Percentiles rank a stretch among this genome's conserved stretches.
Conservation (phyloP, 306 rosid species). For the Glycine latifolia region DNA sequence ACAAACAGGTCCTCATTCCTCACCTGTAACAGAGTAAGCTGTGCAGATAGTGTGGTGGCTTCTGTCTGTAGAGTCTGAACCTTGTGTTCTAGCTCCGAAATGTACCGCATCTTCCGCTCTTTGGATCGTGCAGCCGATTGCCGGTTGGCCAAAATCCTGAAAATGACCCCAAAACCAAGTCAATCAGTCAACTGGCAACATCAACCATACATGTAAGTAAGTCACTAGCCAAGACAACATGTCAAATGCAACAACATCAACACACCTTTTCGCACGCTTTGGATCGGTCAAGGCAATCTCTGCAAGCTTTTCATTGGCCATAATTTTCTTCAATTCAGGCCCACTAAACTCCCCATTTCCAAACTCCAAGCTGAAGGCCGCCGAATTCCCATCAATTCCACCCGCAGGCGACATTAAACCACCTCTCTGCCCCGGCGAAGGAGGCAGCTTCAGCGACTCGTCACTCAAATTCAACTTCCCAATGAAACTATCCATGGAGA, state of each 20-base stretch:
- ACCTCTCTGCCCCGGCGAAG: constrained; percentile 64
- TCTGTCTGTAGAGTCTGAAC: constrained; percentile 95
- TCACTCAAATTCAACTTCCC: constrained; percentile 81
- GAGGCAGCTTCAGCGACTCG: constrained; percentile 72
- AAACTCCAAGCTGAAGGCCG: constrained; percentile 89
- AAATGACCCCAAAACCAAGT: constrained; percentile 26
- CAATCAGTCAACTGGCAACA: neutral
- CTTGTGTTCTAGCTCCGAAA: constrained; percentile 94
- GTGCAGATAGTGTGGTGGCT: constrained; percentile 92
- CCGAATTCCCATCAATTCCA: constrained; percentile 63
- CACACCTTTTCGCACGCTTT: constrained; percentile 91
- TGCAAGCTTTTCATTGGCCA: constrained; percentile 94
- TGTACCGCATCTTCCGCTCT: constrained; percentile 92
- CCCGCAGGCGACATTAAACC: constrained; percentile 66
- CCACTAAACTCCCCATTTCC: constrained; percentile 96
- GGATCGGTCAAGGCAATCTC: constrained; percentile 94
- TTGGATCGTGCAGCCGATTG: constrained; percentile 97
- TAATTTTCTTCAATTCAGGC: constrained; percentile 91
- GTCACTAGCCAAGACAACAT: too few species aligned
- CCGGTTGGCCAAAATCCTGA: constrained; percentile 91
- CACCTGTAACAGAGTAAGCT: constrained; percentile 91
- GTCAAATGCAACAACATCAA: constrained; percentile 7
- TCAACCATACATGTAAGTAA: neutral
- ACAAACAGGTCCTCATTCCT: constrained; percentile 1
- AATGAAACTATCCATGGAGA: constrained; percentile 95